Base-by-base conservation (phyloP, 768 basidiomycete genomes). In the Boletales sp. region DNA sequence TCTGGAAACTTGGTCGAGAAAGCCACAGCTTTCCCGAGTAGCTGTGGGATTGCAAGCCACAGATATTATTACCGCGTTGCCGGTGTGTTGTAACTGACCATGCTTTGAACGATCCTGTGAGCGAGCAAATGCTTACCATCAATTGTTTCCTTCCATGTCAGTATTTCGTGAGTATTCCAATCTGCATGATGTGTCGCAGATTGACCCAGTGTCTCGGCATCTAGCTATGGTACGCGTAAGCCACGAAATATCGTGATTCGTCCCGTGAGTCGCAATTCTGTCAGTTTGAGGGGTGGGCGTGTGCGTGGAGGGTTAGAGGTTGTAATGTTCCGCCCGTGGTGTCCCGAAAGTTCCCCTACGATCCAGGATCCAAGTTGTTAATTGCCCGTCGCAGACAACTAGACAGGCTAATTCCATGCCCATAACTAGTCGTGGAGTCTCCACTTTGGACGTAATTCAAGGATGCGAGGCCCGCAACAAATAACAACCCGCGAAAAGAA, bases 361-460 rank as follows among this genome's bases (percentile, higher is more conserved):
- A 43, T 36, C 42, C 27, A 29, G 38, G 21, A 19, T 17, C 19
- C 18, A 18, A 39, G 38, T 39, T 39, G 47, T 40, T 40, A 36
- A 39, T 50, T 52, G 21, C 42, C 35, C 34, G 45, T 46, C 45
- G 43, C 41, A 36, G 40, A 43, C 29, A 44, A 35, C 30, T n/a
- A 21, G 31, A 27, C 5, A 19, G 19, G 34, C 14, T 40, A 31
- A 31, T 42, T 34, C 34, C 37, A 39, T 9, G 21, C n/a, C 21
- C 32, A 35, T 37, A 39, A 12, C 36, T 27, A 24, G 41, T 31
- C 31, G 32, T 9, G 36, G 31, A 32, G 32, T 14, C 35, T 29
- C 42, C 14, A 21, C 27, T 35, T 27, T 35, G 24, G 8, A 18
- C 21, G 17, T 17, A 18, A n/a, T 13, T 39, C 52, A 21, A 42